phyloP scores from a whole-genome alignment of 768 basidiomycete genomes.

The Antrodiella citrinella region DNA sequence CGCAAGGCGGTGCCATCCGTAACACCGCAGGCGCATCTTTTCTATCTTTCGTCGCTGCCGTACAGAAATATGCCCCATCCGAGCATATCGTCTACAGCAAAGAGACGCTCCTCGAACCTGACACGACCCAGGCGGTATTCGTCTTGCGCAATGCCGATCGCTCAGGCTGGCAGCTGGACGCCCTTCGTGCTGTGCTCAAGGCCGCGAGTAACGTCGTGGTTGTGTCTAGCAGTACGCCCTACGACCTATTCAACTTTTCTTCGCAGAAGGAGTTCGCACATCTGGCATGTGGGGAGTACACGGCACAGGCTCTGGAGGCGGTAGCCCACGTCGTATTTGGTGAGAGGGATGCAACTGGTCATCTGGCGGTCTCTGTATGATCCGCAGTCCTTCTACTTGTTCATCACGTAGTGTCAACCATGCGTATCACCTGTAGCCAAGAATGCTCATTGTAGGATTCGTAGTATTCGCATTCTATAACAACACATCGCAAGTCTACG shows the following conservation, averaged over 20 bases:
- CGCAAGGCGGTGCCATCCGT: slow-evolving; percentile 32
- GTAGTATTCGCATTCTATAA: too few species aligned
- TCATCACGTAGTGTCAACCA: too few species aligned
- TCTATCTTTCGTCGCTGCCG: slow-evolving; percentile 34
- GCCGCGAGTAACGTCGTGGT: slow-evolving; percentile 33
- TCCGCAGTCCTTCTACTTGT: too few species aligned
- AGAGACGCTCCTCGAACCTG: not conserved
- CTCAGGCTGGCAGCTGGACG: slow-evolving; percentile 42
- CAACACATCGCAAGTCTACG: too few species aligned
- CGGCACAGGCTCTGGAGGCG: slow-evolving; percentile 38
- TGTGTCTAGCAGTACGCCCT: slow-evolving; percentile 58
- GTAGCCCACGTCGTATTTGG: slow-evolving; percentile 38
- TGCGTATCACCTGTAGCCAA: too few species aligned
- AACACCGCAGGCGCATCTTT: slow-evolving; percentile 57
- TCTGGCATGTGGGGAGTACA: slow-evolving; percentile 55
- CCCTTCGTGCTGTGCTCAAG: slow-evolving; percentile 25
- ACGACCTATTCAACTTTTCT: slow-evolving; percentile 37
- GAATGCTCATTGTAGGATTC: too few species aligned
- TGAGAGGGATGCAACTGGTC: slow-evolving; percentile 19
- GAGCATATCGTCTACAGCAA: slow-evolving; percentile 41
- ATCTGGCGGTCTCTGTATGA: slow-evolving; percentile 21
- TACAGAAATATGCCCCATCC: slow-evolving; percentile 26
- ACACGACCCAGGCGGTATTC: slow-evolving; percentile 33
- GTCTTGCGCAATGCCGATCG: slow-evolving; percentile 49
- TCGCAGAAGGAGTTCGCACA: slow-evolving; percentile 25